Evolutionary conservation across 257 asterid species (phyloP).

Genomic region (Nicotiana benthamiana): DNA sequence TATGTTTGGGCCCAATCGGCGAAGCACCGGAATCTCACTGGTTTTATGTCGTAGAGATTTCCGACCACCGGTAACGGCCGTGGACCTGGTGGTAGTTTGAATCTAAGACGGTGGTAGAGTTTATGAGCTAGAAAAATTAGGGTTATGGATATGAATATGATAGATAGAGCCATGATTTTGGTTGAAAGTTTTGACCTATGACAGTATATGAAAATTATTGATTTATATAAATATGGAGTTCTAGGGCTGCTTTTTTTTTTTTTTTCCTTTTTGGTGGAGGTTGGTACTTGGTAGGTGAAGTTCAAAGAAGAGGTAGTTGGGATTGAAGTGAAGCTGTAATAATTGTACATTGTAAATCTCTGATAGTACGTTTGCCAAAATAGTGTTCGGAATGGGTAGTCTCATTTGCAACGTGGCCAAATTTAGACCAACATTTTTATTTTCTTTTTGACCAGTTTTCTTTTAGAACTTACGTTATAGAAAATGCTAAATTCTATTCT

Average conservation of each 20-base stretch:
- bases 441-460: no score
- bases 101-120: conserved; percentile 33
- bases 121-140: conserved; percentile 30
- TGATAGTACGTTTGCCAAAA: background rate
- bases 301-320: background rate
- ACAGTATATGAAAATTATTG: background rate
- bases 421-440: background rate
- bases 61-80: conserved; percentile 30
- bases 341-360: background rate
- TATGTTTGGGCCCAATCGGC: conserved; percentile 26
- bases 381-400: background rate
- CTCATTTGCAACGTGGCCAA: background rate
- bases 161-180: conserved; percentile 18
- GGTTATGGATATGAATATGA: conserved; percentile 16
- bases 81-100: conserved; percentile 34
- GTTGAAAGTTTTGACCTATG: background rate
- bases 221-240: background rate
- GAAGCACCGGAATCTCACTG: conserved; percentile 27
- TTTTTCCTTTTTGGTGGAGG: no score
- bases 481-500: no score
- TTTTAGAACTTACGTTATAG: no score
- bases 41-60: conserved; percentile 25
- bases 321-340: background rate
- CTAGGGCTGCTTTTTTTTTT: background rate
- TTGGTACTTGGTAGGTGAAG: background rate